These are phyloP conservation scores for Penicillium roqueforti DNA, from an alignment of 495 filamentous ascomycete genomes.

Conservation along the genomic window DNA sequence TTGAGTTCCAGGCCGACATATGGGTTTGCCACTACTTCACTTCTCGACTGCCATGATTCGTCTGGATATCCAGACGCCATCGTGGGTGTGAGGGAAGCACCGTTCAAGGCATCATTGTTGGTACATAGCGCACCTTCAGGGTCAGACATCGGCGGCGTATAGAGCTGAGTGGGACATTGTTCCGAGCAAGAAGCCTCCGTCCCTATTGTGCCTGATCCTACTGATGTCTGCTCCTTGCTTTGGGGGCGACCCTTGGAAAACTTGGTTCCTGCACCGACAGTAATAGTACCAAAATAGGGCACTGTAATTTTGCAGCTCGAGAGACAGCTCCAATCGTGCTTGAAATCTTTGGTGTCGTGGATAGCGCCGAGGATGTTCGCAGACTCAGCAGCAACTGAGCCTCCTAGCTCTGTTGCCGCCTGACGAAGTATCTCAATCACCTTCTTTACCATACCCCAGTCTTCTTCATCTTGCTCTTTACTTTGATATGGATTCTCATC, in stretches of 20 bases:
- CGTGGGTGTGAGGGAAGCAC: not conserved
- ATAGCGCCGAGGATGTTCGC: conserved; percentile 42
- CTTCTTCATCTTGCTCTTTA: conserved; percentile 36
- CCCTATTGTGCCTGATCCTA: not conserved
- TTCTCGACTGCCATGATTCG: conserved; percentile 17
- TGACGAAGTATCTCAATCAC: conserved; percentile 39
- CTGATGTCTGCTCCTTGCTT: conserved; percentile 3
- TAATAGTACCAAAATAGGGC: conserved; percentile 45
- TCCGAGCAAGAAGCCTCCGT: not conserved
- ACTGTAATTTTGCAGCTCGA: conserved; percentile 34
- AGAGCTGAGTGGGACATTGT: conserved; percentile 15
- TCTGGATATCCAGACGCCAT: conserved; percentile 10
- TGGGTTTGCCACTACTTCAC: conserved; percentile 8
- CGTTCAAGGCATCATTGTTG: not conserved
- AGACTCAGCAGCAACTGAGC: conserved; percentile 47
- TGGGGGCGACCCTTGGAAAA: conserved; percentile 7
- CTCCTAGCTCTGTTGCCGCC: conserved; percentile 38
- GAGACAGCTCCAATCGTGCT: not conserved
- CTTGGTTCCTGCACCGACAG: conserved; percentile 32
- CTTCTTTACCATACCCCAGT: conserved; percentile 43
- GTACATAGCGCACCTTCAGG: conserved; percentile 6
- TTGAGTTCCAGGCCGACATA: conserved; percentile 20
- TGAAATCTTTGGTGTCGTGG: conserved; percentile 8
- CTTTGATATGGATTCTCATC: conserved; percentile 21
- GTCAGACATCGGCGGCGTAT: conserved; percentile 28